Evolutionary conservation across 78 protist species (phyloP).

Genomic region (Emiliania huxleyi): DNA sequence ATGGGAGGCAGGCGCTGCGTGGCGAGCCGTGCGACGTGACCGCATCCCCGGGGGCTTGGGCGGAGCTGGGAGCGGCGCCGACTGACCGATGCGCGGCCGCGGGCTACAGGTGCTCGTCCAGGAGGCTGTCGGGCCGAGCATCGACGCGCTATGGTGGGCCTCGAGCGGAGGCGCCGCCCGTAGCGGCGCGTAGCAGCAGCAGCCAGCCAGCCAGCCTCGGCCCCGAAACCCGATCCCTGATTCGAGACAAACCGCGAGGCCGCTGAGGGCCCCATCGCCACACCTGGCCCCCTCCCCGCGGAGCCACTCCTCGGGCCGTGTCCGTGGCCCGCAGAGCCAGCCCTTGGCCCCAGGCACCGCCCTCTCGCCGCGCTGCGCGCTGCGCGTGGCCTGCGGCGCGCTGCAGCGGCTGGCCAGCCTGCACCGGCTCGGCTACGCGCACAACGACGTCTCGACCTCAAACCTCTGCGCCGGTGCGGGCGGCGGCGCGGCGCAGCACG

Average conservation of each 20-base stretch:
- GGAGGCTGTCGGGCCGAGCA: neutral
- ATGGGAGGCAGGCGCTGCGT: neutral
- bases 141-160: neutral
- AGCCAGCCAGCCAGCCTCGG: too few relatives aligned
- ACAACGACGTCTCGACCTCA: neutral
- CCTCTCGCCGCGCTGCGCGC: neutral
- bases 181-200: neutral
- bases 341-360: too few relatives aligned
- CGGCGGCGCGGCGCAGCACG: neutral
- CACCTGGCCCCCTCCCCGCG: too few relatives aligned
- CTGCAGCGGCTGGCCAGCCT: neutral
- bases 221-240: too few relatives aligned
- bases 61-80: too few relatives aligned
- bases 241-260: too few relatives aligned
- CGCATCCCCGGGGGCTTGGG: too few relatives aligned
- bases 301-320: too few relatives aligned
- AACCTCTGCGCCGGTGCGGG: neutral
- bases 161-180: too few relatives aligned
- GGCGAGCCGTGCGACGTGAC: neutral
- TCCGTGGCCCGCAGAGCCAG: too few relatives aligned
- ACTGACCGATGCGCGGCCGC: too few relatives aligned
- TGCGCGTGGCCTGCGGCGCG: neutral
- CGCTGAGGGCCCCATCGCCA: too few relatives aligned
- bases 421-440: neutral
- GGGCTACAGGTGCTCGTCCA: neutral